phyloP scores from a whole-genome alignment of 257 asterid genomes.

The Jaltomata sinuosa region DNA sequence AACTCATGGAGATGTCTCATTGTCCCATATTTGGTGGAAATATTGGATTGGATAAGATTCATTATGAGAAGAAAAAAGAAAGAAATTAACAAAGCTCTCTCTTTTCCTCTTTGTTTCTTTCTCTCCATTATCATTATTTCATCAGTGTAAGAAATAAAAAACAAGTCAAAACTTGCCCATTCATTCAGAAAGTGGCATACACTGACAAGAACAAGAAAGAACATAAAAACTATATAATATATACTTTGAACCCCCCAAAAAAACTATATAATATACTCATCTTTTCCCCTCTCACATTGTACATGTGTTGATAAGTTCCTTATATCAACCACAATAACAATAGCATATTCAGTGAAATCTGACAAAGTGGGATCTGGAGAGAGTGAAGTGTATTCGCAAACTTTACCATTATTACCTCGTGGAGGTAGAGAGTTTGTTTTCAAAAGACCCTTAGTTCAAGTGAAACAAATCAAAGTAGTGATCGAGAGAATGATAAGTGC shows the following conservation, averaged over 20 bases:
- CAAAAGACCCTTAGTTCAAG: too few relatives aligned
- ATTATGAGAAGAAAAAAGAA: not conserved
- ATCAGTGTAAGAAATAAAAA: not conserved
- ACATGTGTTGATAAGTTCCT: not conserved
- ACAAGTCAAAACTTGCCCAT: not conserved
- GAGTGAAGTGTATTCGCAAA: too few relatives aligned
- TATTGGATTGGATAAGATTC: not conserved
- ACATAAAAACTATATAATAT: not conserved
- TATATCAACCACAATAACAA: too few relatives aligned
- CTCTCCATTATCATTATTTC: not conserved
- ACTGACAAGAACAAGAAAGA: not conserved
- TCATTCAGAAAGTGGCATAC: not conserved
- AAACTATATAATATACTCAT: not conserved
- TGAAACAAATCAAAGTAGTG: too few relatives aligned
- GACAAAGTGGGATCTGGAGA: too few relatives aligned
- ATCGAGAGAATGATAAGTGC: too few relatives aligned
- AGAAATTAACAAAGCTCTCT: not conserved
- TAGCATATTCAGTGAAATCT: too few relatives aligned
- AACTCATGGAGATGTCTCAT: not conserved
- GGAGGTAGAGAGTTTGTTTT: too few relatives aligned
- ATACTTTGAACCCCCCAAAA: too few relatives aligned
- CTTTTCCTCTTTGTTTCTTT: not conserved
- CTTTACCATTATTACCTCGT: too few relatives aligned
- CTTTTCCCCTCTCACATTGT: not conserved
- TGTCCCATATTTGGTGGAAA: not conserved